Percentiles rank a stretch among this genome's conserved stretches.
These are phyloP conservation scores for Xerocomellus intermedius DNA, from an alignment of 768 basidiomycete species.

Conservation along the genomic window DNA sequence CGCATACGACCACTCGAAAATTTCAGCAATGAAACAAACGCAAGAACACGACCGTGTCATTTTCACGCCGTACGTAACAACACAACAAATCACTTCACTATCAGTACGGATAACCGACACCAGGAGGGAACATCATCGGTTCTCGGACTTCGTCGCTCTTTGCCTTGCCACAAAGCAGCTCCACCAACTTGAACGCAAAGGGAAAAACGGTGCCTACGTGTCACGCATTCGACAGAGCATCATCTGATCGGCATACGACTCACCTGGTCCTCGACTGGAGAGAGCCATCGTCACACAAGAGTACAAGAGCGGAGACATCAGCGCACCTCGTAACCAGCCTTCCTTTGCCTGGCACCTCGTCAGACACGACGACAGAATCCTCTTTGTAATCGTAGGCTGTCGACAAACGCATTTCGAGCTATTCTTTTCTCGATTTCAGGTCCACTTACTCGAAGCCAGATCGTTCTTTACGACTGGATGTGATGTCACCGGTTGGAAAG, in stretches of 20 bases:
- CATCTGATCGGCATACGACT: slow-evolving; percentile 4
- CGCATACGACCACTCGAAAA: slow-evolving; percentile 23
- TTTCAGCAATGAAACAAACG: slow-evolving; percentile 12
- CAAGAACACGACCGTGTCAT: slow-evolving; percentile 11
- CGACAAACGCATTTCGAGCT: not conserved
- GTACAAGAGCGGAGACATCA: not conserved
- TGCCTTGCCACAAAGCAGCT: slow-evolving; percentile 60
- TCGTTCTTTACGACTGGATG: slow-evolving; percentile 67
- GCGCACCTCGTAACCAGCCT: slow-evolving; percentile 73
- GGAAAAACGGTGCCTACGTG: slow-evolving; percentile 67
- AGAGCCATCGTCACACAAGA: not conserved
- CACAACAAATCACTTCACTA: too few relatives aligned
- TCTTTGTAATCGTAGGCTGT: slow-evolving; percentile 75
- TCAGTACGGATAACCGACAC: slow-evolving; percentile 42
- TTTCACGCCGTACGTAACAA: slow-evolving; percentile 19
- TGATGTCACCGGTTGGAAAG: slow-evolving; percentile 68
- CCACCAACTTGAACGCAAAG: slow-evolving; percentile 76
- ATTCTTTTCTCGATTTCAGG: not conserved
- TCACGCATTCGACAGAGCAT: not conserved
- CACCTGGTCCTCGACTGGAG: slow-evolving; percentile 71
- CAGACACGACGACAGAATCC: slow-evolving; percentile 67
- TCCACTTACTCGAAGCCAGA: slow-evolving; percentile 50
- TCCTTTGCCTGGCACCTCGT: slow-evolving; percentile 31
- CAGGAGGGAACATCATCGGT: slow-evolving; percentile 71
- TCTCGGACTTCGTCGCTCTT: slow-evolving; percentile 58